These are phyloP conservation scores for Vigna nakashimae DNA, from an alignment of 306 rosid species.

Conservation along the genomic window DNA sequence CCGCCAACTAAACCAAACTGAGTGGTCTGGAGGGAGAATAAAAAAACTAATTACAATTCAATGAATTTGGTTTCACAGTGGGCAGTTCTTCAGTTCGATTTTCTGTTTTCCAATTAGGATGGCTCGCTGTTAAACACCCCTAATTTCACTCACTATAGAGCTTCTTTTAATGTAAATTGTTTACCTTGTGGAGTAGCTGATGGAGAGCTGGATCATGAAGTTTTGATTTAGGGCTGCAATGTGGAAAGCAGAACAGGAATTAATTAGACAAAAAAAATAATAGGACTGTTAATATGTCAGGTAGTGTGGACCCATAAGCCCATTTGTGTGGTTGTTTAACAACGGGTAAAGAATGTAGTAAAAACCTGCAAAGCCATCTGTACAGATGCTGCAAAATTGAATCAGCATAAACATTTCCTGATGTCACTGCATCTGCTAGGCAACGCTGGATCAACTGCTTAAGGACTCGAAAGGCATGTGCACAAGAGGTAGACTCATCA, in stretches of 20 bases:
- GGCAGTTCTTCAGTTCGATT: no score
- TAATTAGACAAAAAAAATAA: constrained; percentile 36
- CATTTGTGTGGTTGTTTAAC: not conserved
- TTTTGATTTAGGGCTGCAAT: constrained; percentile 86
- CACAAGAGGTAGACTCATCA: constrained; percentile 85
- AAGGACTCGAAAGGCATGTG: constrained; percentile 80
- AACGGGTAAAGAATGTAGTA: constrained; percentile 17
- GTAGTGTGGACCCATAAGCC: not conserved
- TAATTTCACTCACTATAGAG: constrained; percentile 15
- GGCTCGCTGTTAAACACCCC: no score
- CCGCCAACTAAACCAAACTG: no score
- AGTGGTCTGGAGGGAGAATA: no score
- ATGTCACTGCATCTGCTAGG: constrained; percentile 86
- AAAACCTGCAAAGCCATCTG: constrained; percentile 99
- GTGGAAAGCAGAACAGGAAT: constrained; percentile 43
- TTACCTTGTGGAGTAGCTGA: constrained; percentile 90
- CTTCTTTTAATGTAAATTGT: constrained; percentile 37
- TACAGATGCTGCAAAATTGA: constrained; percentile 84
- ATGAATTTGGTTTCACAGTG: no score
- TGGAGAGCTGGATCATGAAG: constrained; percentile 97
- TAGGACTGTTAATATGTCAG: not conserved
- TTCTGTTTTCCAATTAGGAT: no score
- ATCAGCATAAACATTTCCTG: constrained; percentile 90
- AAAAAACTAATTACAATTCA: no score
- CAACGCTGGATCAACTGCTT: constrained; percentile 89